Percentiles rank a stretch among this genome's conserved stretches.
Evolutionary conservation across 2,329 filamentous ascomycete genomes (phyloP).

Genomic region (Neophaeococcomyces mojaviensis): DNA sequence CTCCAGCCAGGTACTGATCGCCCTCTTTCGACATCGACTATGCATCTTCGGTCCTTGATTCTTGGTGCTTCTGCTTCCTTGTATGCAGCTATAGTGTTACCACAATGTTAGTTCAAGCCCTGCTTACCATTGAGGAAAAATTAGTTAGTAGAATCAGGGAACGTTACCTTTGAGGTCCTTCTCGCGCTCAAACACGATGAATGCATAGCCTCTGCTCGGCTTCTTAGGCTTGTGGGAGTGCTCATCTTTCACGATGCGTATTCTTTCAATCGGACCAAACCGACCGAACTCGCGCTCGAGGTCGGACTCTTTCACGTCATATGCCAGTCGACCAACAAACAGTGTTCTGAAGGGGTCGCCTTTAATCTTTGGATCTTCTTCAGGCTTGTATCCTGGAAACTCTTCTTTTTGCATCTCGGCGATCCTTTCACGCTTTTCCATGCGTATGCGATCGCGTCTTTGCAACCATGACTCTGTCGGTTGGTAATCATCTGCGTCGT

Average conservation of each 20-base stretch:
- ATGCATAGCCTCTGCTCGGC: conserved; percentile 83
- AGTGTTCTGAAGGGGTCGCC: conserved; percentile 94
- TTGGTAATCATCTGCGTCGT: conserved; percentile 65
- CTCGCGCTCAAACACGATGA: conserved; percentile 93
- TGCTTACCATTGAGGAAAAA: conserved; percentile 24
- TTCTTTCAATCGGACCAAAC: conserved; percentile 89
- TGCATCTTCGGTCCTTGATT: conserved; percentile 84
- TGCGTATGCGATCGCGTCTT: conserved; percentile 71
- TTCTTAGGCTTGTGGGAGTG: conserved; percentile 74
- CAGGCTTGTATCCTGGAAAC: conserved; percentile 64
- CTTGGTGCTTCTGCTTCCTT: conserved; percentile 79
- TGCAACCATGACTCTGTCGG: conserved; percentile 93
- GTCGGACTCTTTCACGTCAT: conserved; percentile 81
- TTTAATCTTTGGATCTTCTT: conserved; percentile 77
- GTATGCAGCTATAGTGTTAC: conserved; percentile 72
- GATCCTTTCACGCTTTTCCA: conserved; percentile 66
- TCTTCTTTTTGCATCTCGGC: conserved; percentile 56
- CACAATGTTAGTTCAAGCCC: conserved; percentile 29
- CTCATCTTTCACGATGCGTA: conserved; percentile 76
- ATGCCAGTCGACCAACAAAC: conserved; percentile 83
- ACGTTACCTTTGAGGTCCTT: conserved; percentile 95
- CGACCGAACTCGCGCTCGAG: conserved; percentile 88
- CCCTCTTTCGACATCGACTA: conserved; percentile 93
- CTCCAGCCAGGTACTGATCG: conserved; percentile 92
- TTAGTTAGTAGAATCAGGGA: conserved; percentile 16